Evolutionary conservation across 192 early-diverging fungal genomes (phyloP).

Genomic region (Thamnidium elegans): DNA sequence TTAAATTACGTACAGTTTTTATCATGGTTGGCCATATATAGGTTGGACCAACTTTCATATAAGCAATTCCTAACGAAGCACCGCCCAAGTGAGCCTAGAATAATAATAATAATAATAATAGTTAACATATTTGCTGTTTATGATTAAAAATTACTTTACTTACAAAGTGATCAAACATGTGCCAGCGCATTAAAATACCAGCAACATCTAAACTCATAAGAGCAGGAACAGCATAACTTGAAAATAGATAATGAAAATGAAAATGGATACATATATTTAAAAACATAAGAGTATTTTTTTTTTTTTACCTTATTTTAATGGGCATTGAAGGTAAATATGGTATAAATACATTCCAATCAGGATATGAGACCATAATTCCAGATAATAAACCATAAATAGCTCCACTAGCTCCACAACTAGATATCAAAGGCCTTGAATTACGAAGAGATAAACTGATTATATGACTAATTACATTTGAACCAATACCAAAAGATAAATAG

Average conservation of each 20-base stretch:
- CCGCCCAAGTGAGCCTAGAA: conserved; percentile 60
- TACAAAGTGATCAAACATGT: conserved; percentile 72
- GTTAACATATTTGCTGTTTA: background rate
- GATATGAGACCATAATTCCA: conserved; percentile 52
- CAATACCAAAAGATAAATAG: conserved; percentile 68
- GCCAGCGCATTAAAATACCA: conserved; percentile 72
- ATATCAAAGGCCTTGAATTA: conserved; percentile 36
- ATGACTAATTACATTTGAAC: conserved; percentile 70
- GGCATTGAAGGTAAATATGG: conserved; percentile 60
- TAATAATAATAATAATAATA: background rate
- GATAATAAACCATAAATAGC: conserved; percentile 73
- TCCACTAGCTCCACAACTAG: conserved; percentile 77
- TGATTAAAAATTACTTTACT: conserved; percentile 20
- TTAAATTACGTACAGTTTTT: background rate
- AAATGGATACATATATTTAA: background rate
- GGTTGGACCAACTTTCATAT: conserved; percentile 48
- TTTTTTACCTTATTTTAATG: conserved; percentile 29
- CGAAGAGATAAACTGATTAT: conserved; percentile 41
- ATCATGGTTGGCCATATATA: conserved; percentile 40
- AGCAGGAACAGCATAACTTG: conserved; percentile 59
- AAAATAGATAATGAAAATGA: conserved; percentile 15
- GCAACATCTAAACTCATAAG: conserved; percentile 68
- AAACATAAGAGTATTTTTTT: too few species aligned
- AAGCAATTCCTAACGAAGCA: conserved; percentile 57
- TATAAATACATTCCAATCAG: conserved; percentile 52